phyloP scores from a whole-genome alignment of 257 asterid species.

The Ocimum tenuiflorum region DNA sequence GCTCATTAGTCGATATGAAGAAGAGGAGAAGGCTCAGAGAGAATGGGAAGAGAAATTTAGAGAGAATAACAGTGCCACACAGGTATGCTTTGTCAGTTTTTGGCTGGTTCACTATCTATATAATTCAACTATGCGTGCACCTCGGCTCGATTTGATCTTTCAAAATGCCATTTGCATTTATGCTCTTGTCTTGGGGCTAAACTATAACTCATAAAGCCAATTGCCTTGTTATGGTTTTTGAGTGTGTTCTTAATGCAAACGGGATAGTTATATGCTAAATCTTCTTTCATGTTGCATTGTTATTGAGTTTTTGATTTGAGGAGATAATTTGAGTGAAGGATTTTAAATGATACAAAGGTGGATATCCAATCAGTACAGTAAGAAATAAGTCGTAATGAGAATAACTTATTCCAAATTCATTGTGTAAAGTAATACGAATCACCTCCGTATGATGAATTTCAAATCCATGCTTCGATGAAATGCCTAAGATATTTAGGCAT shows the following conservation, averaged over 20 bases:
- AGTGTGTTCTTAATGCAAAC: not conserved
- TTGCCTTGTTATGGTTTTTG: not conserved
- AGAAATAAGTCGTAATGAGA: not conserved
- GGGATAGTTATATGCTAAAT: not conserved
- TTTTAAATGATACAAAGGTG: not conserved
- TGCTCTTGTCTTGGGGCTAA: no score
- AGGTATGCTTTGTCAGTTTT: conserved; percentile 39
- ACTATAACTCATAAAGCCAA: not conserved
- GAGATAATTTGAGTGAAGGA: not conserved
- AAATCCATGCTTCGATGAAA: no score
- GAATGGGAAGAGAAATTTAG: conserved; percentile 88
- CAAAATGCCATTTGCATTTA: no score
- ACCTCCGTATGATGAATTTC: not conserved
- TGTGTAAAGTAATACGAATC: not conserved
- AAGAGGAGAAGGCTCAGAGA: conserved; percentile 73
- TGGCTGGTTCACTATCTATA: not conserved
- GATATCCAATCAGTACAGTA: not conserved
- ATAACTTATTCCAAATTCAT: not conserved
- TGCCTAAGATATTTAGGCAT: no score
- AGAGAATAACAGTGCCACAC: conserved; percentile 49
- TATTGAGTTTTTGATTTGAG: not conserved
- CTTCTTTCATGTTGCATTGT: not conserved
- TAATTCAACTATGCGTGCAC: conserved; percentile 2
- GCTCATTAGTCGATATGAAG: conserved; percentile 49
- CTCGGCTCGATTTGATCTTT: not conserved